Percentiles rank a stretch among this genome's conserved stretches.
Conservation (phyloP, 2,329 filamentous ascomycete genomes). For the Tolypocladium amazonense region DNA sequence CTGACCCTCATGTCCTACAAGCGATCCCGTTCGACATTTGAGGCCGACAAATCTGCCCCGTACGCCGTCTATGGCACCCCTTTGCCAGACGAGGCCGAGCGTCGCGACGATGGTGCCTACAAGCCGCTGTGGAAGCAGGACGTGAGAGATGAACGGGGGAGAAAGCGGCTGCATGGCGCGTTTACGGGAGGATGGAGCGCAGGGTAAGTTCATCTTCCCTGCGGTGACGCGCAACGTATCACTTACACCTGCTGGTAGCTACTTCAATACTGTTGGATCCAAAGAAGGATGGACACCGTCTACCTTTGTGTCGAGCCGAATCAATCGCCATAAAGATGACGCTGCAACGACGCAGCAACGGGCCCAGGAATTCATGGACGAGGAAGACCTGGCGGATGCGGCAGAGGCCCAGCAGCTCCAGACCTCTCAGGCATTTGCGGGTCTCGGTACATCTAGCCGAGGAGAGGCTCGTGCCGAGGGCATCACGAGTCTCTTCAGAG, state of each 20-base stretch:
- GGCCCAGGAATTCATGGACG: slow-evolving; percentile 92
- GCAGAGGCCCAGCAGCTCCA: slow-evolving; percentile 68
- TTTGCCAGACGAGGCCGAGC: slow-evolving; percentile 67
- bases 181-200: slow-evolving; percentile 96
- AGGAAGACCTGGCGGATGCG: slow-evolving; percentile 83
- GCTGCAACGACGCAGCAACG: slow-evolving; percentile 48
- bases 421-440: slow-evolving; percentile 63
- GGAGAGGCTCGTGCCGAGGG: slow-evolving; percentile 37
- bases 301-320: slow-evolving; percentile 82
- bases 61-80: slow-evolving; percentile 78
- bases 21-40: slow-evolving; percentile 67
- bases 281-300: slow-evolving; percentile 97
- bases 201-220: slow-evolving; percentile 49
- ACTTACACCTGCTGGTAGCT: slow-evolving; percentile 37
- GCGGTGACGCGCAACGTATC: not conserved
- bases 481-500: slow-evolving; percentile 62
- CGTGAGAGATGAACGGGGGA: slow-evolving; percentile 81
- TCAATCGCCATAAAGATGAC: slow-evolving; percentile 62
- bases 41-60: slow-evolving; percentile 63
- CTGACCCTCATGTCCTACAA: slow-evolving; percentile 58
- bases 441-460: slow-evolving; percentile 57
- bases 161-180: slow-evolving; percentile 86
- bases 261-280: slow-evolving; percentile 96
- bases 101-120: slow-evolving; percentile 83
- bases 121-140: slow-evolving; percentile 98